A percentile compares a stretch with the other conserved stretches of the same genome.
phyloP scores from a whole-genome alignment of 1,284 basidiomycete species.

The Ceratobasidium sp. region DNA sequence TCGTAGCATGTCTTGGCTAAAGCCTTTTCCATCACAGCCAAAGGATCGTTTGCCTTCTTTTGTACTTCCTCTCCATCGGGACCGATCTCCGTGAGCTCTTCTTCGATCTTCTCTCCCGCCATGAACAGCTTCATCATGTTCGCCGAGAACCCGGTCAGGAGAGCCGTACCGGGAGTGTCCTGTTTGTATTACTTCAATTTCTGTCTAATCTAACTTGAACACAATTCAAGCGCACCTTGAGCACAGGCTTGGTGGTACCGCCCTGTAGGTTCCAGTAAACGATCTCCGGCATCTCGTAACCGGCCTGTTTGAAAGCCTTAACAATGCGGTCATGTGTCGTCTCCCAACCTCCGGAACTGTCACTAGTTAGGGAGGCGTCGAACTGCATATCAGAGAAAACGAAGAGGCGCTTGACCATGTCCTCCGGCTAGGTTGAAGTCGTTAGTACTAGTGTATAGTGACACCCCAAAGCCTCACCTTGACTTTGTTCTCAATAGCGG shows the following conservation, averaged over 20 bases:
- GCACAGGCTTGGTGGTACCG: slow-evolving; percentile 43
- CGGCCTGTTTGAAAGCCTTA: slow-evolving; percentile 67
- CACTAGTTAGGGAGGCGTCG: slow-evolving; percentile 58
- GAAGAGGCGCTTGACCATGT: slow-evolving; percentile 78
- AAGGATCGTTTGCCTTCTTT: slow-evolving; percentile 50
- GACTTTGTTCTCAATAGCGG: slow-evolving; percentile 69
- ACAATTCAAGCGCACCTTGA: slow-evolving; percentile 13
- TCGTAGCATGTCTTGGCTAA: slow-evolving; percentile 65
- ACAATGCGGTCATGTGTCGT: slow-evolving; percentile 73
- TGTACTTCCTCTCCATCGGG: slow-evolving; percentile 58
- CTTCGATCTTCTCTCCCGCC: slow-evolving; percentile 61
- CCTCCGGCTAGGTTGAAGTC: slow-evolving; percentile 59
- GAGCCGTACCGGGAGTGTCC: slow-evolving; percentile 67
- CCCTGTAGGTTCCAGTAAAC: slow-evolving; percentile 66
- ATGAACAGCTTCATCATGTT: slow-evolving; percentile 79
- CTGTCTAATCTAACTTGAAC: not conserved
- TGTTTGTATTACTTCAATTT: not conserved
- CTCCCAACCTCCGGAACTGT: slow-evolving; percentile 60
- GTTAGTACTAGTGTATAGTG: not conserved
- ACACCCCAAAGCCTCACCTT: slow-evolving; percentile 49
- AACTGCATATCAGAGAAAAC: slow-evolving; percentile 86
- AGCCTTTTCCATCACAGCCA: slow-evolving; percentile 67
- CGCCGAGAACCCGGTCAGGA: slow-evolving; percentile 76
- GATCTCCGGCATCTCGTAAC: slow-evolving; percentile 77
- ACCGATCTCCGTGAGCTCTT: slow-evolving; percentile 51